Evolutionary conservation across 129 eudicot genomes (phyloP), one percentile per base, ranked within the genome.

Genomic region (Smallanthus sonchifolius): DNA sequence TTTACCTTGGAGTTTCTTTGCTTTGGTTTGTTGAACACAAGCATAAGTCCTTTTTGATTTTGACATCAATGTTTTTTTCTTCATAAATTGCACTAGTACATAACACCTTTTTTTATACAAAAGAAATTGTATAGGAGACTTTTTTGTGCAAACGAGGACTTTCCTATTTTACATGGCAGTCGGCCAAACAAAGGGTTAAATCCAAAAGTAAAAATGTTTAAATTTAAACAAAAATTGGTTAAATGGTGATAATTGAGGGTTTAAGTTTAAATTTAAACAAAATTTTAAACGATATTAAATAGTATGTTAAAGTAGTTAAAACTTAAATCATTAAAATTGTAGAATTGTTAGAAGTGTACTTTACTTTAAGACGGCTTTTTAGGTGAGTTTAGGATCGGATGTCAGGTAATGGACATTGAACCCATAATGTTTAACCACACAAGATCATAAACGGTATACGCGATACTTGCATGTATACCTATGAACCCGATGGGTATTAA

Each of bases 41-140:
- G 38, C 45, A 43, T 37, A 59, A 6, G 77, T 74, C 69, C 45
- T 74, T n/a, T 43, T 34, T 47, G 10, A 43, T 44, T 61, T 61
- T 38, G 28, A 42, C 2, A 2, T 19, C 19, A 11, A 20, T 4
- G n/a, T 28, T 61, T 32, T 59, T 44, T 42, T n/a, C 61, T 32
- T 30, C 0, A 24, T 45, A n/a, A 72, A 39, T 7, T 48, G 55
- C 30, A 51, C 47, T 49, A 35, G 59, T 6, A 24, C 32, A 30
- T 24, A 65, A 16, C 11, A 65, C 70, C n/a, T 24, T 24, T 24
- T 24, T 1, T 9, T 7, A 0, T 49, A n/a, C n/a, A 24, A 47
- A 16, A 35, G 4, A 47, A 35, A 35, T 48, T 30, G 43, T 35
- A 39, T 19, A 16, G 65, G 40, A 3, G 38, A 36, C 4, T 11